phyloP scores from a whole-genome alignment of 2,329 filamentous ascomycete species.

The Ilyonectria destructans region DNA sequence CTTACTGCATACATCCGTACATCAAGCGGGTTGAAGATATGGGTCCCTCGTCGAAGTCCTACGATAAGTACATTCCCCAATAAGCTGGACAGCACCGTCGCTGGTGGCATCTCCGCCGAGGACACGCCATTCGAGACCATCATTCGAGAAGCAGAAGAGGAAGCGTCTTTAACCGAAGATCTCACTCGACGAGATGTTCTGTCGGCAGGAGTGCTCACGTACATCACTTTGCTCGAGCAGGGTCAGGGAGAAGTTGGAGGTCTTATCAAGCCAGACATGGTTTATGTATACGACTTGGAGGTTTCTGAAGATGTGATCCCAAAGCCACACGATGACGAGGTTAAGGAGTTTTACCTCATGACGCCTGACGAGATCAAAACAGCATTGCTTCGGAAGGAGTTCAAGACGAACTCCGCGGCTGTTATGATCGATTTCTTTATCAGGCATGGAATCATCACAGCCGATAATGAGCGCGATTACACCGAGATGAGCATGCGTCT shows the following conservation, averaged over 20 bases:
- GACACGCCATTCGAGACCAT: slow-evolving; percentile 21
- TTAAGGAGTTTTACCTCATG: slow-evolving; percentile 17
- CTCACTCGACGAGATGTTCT: slow-evolving; percentile 9
- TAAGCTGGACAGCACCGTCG: slow-evolving; percentile 22
- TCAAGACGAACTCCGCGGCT: slow-evolving; percentile 23
- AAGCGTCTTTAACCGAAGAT: slow-evolving; percentile 16
- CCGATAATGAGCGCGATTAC: slow-evolving; percentile 18
- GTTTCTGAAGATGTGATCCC: slow-evolving; percentile 9
- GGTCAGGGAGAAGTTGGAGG: slow-evolving; percentile 5
- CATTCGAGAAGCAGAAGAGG: slow-evolving; percentile 19
- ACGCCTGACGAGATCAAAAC: slow-evolving; percentile 16
- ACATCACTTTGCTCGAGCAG: slow-evolving; percentile 18
- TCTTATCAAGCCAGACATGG: slow-evolving; percentile 20
- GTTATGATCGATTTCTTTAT: slow-evolving; percentile 28
- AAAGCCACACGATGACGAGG: slow-evolving; percentile 21
- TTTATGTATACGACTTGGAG: slow-evolving; percentile 24
- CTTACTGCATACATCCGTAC: slow-evolving; percentile 1
- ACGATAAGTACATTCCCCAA: slow-evolving; percentile 16
- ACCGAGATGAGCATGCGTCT: slow-evolving; percentile 17
- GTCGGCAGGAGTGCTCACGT: slow-evolving; percentile 11
- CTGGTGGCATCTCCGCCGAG: slow-evolving; percentile 12
- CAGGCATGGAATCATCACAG: slow-evolving; percentile 16
- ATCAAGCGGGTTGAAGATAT: slow-evolving; percentile 15
- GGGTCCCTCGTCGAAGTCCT: slow-evolving; percentile 18
- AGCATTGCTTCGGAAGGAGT: slow-evolving; percentile 4